A percentile compares a stretch with the other conserved stretches of the same genome.
Conservation (phyloP, 2,329 filamentous ascomycete species). For the Ophiocordyceps sinensis region DNA sequence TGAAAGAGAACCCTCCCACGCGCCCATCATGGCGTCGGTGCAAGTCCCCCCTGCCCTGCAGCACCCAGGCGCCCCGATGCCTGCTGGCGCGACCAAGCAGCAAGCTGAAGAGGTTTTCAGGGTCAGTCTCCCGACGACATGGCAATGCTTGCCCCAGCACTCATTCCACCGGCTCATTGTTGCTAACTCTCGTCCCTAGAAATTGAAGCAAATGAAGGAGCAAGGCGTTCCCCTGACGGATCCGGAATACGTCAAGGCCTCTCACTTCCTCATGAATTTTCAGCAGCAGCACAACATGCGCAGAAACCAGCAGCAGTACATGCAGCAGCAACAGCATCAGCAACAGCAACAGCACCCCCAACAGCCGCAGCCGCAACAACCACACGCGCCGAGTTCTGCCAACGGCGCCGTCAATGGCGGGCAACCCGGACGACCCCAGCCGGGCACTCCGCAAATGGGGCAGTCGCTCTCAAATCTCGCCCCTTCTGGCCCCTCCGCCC, state of each 20-base stretch:
- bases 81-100: slow-evolving; percentile 56
- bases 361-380: slow-evolving; percentile 27
- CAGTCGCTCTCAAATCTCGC: slow-evolving; percentile 16
- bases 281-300: slow-evolving; percentile 50
- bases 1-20: neutral
- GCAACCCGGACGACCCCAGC: slow-evolving; percentile 24
- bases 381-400: slow-evolving; percentile 36
- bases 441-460: slow-evolving; percentile 15
- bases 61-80: slow-evolving; percentile 47
- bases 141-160: neutral
- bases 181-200: slow-evolving; percentile 32
- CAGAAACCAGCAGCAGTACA: slow-evolving; percentile 27
- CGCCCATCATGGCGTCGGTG: slow-evolving; percentile 59
- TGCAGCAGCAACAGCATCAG: slow-evolving; percentile 23
- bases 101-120: slow-evolving; percentile 61
- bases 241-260: slow-evolving; percentile 74
- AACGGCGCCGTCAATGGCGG: slow-evolving; percentile 42
- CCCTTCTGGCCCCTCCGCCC: slow-evolving; percentile 23
- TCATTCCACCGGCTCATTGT: neutral
- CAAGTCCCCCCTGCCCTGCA: slow-evolving; percentile 57
- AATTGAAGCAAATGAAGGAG: slow-evolving; percentile 79
- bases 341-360: slow-evolving; percentile 16
- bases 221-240: slow-evolving; percentile 68
- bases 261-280: slow-evolving; percentile 59
- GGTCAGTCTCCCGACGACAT: slow-evolving; percentile 31